Percentiles rank a stretch among this genome's conserved stretches.
Evolutionary conservation across 2,329 filamentous ascomycete genomes (phyloP).

Genomic region (Aotearoamyces nothofagi): DNA sequence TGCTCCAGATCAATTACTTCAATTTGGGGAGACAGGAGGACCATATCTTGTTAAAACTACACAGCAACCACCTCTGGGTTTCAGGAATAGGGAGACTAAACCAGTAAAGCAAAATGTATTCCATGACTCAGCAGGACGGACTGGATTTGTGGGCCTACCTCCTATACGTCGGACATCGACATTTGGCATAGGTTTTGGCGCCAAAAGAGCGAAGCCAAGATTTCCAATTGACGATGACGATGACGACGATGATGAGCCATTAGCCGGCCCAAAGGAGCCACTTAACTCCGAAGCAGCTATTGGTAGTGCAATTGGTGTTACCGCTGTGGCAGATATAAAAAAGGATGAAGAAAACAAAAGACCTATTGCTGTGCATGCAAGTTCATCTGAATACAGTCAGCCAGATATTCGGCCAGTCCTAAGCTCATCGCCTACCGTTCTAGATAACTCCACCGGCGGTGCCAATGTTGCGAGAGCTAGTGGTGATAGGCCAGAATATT

Average conservation of each 20-base stretch:
- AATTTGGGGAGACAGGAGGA: no score
- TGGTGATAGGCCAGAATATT: no score
- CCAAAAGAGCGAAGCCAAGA: constrained; percentile 14
- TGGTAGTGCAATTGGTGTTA: not conserved
- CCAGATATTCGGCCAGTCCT: no score
- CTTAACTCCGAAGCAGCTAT: constrained; percentile 1
- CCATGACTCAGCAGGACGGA: not conserved
- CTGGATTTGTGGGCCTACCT: constrained; percentile 36
- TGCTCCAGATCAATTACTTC: no score
- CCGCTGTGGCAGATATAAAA: not conserved
- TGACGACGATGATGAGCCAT: constrained; percentile 8
- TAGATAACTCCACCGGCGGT: no score
- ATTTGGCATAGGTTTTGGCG: constrained; percentile 28
- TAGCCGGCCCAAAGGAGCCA: no score
- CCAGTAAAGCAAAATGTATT: no score
- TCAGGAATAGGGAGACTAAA: no score
- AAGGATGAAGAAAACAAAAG: not conserved
- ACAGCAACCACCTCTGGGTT: no score
- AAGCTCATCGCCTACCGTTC: not conserved
- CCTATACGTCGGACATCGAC: constrained; percentile 42
- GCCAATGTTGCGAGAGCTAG: no score
- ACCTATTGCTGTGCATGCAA: constrained; percentile 1
- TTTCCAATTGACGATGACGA: constrained; percentile 14
- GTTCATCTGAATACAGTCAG: constrained; percentile 1
- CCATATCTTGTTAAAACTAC: no score